Base-by-base conservation (phyloP, 306 rosid species). In the Acmispon strigosus region DNA sequence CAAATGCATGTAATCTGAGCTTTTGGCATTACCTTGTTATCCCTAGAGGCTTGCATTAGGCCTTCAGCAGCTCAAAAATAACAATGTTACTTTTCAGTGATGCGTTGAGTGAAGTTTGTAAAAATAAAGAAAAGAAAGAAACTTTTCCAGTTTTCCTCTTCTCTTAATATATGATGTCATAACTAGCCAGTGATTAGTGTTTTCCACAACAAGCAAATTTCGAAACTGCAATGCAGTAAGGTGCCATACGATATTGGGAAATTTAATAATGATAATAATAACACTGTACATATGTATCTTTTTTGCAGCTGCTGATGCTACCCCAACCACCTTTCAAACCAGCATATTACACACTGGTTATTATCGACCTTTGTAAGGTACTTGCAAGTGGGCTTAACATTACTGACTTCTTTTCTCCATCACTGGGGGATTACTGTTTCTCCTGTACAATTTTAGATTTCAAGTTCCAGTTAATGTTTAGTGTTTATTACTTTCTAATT, bases 291-390 rank as follows among this genome's bases (percentile, higher is more conserved):
- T 10, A 19, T 61, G 37, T 73, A 8, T 72, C 13, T 75, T 55
- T 76, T 13, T 67, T 67, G 82, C 95, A 94, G 99, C 76, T 94
- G 79, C 89, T 94, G 77, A 80, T 89, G 97, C 90, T 94, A 72
- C 99, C 97, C 16, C 85, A 89, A 67, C 99, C 99, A 1, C 99
- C 99, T 43, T 94, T 94, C 85, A 91, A 84, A 83, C 96, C 99
- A 13, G 82, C 75, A 39, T 94, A 91, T 79, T 91, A 90, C 83
- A 94, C 99, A 0, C 79, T 94, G 80, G 95, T 94, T 55, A 89
- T 94, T 75, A 91, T 94, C 32, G 97, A 94, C 84, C 96, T 94
- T 56, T 94, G 99, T 68, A 94, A 94, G 99, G 99, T 94, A n/a
- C n/a, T n/a, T n/a, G n/a, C n/a, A n/a, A 91, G 19, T 45, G n/a